phyloP scores from a whole-genome alignment of 2,329 filamentous ascomycete species.

The Zopfia rhizophila region DNA sequence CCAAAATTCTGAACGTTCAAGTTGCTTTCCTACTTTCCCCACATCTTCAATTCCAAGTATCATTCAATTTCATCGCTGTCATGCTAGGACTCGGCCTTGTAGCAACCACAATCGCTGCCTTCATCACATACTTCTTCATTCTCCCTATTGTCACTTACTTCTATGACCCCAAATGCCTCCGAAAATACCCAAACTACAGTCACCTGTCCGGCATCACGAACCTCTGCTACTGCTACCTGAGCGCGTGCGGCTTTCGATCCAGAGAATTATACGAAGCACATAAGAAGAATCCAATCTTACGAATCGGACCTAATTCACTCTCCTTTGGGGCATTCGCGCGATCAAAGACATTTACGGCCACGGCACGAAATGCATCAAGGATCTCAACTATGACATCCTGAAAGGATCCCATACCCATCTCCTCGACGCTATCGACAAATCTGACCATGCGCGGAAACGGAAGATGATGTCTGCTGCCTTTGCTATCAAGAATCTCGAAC shows the following conservation, averaged over 20 bases:
- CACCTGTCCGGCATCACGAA: no score
- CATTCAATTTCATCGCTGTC: no score
- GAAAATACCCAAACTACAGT: no score
- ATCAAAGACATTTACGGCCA: conserved; percentile 61
- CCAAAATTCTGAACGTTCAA: no score
- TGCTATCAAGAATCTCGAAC: conserved; percentile 53
- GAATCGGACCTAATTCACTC: conserved; percentile 54
- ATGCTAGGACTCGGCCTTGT: no score
- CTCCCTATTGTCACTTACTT: no score
- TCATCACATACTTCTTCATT: no score
- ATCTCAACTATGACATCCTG: conserved; percentile 42
- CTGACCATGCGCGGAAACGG: conserved; percentile 52
- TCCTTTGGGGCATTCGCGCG: conserved; percentile 51
- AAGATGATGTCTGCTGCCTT: conserved; percentile 53
- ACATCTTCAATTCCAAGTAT: no score
- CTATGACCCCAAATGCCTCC: no score
- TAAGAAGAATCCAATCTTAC: conserved; percentile 38
- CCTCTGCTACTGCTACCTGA: no score
- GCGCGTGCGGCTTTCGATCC: neutral
- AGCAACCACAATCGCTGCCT: no score
- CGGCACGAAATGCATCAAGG: conserved; percentile 54
- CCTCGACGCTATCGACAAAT: conserved; percentile 52
- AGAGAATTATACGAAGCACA: conserved; percentile 4
- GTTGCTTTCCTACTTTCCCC: no score
- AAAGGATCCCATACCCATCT: conserved; percentile 48